A percentile compares a stretch with the other conserved stretches of the same genome.
phyloP scores from a whole-genome alignment of 192 early-diverging fungal species.

The Pilobolus umbonatus region DNA sequence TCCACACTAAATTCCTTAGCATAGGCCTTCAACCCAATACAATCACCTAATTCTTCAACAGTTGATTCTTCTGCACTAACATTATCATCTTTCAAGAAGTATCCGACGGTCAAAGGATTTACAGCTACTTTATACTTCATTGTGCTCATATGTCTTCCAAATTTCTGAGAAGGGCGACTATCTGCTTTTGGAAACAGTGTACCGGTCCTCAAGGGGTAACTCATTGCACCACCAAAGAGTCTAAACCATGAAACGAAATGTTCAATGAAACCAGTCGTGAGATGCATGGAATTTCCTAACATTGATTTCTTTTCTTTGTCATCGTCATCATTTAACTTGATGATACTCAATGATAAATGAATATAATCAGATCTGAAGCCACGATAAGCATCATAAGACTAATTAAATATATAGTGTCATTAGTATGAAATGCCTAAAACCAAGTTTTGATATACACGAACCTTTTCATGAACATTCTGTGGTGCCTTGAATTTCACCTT shows the following conservation, averaged over 20 bases:
- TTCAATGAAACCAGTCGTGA: constrained; percentile 31
- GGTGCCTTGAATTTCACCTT: constrained; percentile 33
- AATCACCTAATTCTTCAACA: constrained; percentile 23
- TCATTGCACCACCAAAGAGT: constrained; percentile 43
- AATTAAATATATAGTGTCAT: not conserved
- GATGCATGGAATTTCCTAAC: constrained; percentile 34
- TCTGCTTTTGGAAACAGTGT: constrained; percentile 34
- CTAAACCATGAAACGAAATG: constrained; percentile 36
- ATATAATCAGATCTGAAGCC: constrained; percentile 44
- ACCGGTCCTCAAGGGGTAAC: constrained; percentile 34
- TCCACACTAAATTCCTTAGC: constrained; percentile 34
- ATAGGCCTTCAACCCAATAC: constrained; percentile 35
- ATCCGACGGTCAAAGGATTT: constrained; percentile 28
- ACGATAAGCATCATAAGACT: constrained; percentile 40
- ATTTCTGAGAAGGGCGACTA: constrained; percentile 28
- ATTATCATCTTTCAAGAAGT: constrained; percentile 39
- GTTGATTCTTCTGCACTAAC: constrained; percentile 9
- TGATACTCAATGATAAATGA: constrained; percentile 38
- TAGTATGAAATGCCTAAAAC: not conserved
- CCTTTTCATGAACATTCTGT: constrained; percentile 26
- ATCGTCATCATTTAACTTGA: constrained; percentile 18
- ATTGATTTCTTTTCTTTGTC: constrained; percentile 12
- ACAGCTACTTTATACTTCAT: constrained; percentile 41
- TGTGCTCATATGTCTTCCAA: constrained; percentile 36
- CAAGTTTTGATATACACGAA: constrained; percentile 3